Conservation (phyloP, 2,329 filamentous ascomycete species). For the Rhynchosporium agropyri region DNA sequence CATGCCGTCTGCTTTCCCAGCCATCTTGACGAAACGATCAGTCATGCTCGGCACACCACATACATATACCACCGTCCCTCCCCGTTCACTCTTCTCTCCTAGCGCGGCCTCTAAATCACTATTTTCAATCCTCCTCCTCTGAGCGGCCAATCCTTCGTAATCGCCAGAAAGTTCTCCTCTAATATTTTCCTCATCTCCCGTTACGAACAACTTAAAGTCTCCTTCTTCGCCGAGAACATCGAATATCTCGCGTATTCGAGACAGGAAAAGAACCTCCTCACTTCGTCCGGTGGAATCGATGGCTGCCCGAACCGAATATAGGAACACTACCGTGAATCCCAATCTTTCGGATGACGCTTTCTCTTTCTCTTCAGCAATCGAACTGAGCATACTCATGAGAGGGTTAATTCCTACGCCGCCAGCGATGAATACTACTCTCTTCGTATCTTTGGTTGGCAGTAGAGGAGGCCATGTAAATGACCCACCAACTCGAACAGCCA, state of each 20-base stretch:
- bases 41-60: constrained; percentile 72
- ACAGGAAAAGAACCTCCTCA: constrained; percentile 54
- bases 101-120: constrained; percentile 49
- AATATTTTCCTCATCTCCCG: constrained; percentile 17
- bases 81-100: constrained; percentile 43
- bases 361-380: constrained; percentile 20
- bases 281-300: constrained; percentile 36
- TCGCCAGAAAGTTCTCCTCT: constrained; percentile 15
- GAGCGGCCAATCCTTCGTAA: constrained; percentile 38
- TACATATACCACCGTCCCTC: constrained; percentile 60
- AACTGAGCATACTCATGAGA: constrained; percentile 40
- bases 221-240: constrained; percentile 45
- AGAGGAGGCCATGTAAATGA: constrained; percentile 78
- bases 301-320: constrained; percentile 35
- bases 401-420: constrained; percentile 44
- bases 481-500: constrained; percentile 76
- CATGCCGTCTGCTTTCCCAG: constrained; percentile 47
- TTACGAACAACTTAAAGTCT: constrained; percentile 50
- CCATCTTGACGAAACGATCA: constrained; percentile 59
- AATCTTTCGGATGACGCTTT: not conserved
- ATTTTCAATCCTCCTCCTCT: constrained; percentile 47
- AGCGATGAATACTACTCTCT: constrained; percentile 67
- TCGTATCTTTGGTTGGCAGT: constrained; percentile 44
- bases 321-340: constrained; percentile 29
- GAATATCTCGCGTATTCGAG: constrained; percentile 51